Evolutionary conservation across 306 rosid genomes (phyloP).

Genomic region (Citrullus amarus): DNA sequence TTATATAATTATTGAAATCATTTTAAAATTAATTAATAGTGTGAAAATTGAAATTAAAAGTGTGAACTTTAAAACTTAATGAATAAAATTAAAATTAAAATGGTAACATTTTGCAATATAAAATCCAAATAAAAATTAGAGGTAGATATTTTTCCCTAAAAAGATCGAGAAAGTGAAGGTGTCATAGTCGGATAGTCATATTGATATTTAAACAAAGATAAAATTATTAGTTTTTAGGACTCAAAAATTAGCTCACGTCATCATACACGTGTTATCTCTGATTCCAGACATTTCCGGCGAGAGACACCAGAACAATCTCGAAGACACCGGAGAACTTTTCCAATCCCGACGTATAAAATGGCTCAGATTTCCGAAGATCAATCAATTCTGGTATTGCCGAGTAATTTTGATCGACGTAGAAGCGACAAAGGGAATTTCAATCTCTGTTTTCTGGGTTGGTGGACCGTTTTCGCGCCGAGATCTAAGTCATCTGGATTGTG

Average conservation of each 20-base stretch:
- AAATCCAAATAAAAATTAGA: no score
- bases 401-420: not conserved
- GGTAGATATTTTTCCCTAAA: no score
- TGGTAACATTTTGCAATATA: no score
- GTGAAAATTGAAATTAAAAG: no score
- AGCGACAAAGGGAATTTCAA: not conserved
- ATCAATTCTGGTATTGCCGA: not conserved
- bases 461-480: slow-evolving; percentile 37
- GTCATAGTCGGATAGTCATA: no score
- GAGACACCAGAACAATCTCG: slow-evolving; percentile 37
- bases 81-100: no score
- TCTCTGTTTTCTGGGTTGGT: slow-evolving; percentile 31
- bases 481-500: slow-evolving; percentile 33
- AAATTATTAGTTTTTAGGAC: no score
- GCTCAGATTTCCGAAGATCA: not conserved
- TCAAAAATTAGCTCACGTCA: not conserved
- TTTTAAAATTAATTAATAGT: no score
- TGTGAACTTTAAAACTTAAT: no score
- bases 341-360: not conserved
- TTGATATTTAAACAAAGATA: no score
- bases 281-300: slow-evolving; percentile 16
- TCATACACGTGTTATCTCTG: slow-evolving; percentile 16
- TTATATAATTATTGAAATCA: no score
- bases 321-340: not conserved
- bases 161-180: no score